Percentiles rank a stretch among this genome's conserved stretches.
Evolutionary conservation across 2,329 filamentous ascomycete genomes (phyloP).

Genomic region (Helicocarpus griseus): DNA sequence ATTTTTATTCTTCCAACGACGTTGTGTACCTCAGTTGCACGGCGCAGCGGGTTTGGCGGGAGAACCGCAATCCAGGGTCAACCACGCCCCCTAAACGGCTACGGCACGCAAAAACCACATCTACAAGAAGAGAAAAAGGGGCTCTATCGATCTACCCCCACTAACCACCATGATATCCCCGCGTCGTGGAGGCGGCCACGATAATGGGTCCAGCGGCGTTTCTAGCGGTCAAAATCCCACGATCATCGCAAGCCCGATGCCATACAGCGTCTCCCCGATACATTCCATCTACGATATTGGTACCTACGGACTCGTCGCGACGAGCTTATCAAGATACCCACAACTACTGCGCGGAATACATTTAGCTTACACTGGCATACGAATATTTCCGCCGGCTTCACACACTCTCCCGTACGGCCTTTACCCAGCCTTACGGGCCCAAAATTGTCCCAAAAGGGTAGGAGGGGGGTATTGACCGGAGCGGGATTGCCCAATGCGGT

Average conservation of each 20-base stretch:
- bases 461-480: conserved; percentile 5
- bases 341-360: conserved; percentile 3
- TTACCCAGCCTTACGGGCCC: background rate
- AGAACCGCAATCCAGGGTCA: background rate
- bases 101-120: background rate
- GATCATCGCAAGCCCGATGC: background rate
- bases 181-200: background rate
- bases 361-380: conserved; percentile 3
- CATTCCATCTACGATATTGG: background rate
- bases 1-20: background rate
- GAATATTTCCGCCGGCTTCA: background rate
- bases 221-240: background rate
- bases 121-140: background rate
- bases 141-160: background rate
- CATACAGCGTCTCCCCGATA: background rate
- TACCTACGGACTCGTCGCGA: conserved; percentile 6
- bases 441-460: conserved; percentile 7
- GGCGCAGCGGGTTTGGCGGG: background rate
- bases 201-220: background rate
- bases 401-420: conserved; percentile 1
- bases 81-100: background rate
- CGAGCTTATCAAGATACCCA: background rate
- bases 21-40: background rate
- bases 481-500: background rate
- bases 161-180: background rate